Percentiles rank a stretch among this genome's conserved stretches.
Conservation (phyloP, 371 early-diverging fungal genomes). For the Syncephalastrum contaminatum region DNA sequence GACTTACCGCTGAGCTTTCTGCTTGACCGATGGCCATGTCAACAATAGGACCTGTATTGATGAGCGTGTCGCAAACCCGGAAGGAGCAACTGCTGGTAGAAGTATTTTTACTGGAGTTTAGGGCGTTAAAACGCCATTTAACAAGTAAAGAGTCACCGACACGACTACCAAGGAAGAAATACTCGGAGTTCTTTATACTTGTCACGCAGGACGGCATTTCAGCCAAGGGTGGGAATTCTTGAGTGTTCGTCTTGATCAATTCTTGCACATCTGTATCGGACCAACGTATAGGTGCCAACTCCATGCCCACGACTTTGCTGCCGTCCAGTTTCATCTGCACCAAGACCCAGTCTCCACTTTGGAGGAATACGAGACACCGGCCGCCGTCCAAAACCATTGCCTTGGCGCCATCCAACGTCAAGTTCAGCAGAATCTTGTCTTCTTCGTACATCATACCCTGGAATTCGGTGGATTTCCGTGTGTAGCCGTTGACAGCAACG, state of each 20-base stretch:
- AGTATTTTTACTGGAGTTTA: no score
- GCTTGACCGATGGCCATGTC: slow-evolving; percentile 77
- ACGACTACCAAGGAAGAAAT: slow-evolving; percentile 83
- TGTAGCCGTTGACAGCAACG: slow-evolving; percentile 72
- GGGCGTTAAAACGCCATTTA: slow-evolving; percentile 44
- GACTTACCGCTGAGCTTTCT: slow-evolving; percentile 22
- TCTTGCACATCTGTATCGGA: slow-evolving; percentile 11
- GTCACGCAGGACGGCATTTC: slow-evolving; percentile 61
- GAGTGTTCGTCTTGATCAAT: slow-evolving; percentile 7
- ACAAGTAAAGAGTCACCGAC: slow-evolving; percentile 81
- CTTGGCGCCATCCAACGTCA: slow-evolving; percentile 58
- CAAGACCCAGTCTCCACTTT: slow-evolving; percentile 70
- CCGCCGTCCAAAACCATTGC: slow-evolving; percentile 53
- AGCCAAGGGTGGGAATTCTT: slow-evolving; percentile 15
- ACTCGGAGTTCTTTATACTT: slow-evolving; percentile 50
- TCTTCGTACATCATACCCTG: slow-evolving; percentile 48
- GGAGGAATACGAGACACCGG: slow-evolving; percentile 55
- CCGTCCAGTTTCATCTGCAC: slow-evolving; percentile 73
- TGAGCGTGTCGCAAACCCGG: slow-evolving; percentile 74
- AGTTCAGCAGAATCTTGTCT: slow-evolving; percentile 20
- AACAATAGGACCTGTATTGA: slow-evolving; percentile 79
- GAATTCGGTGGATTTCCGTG: slow-evolving; percentile 51
- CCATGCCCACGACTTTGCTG: slow-evolving; percentile 49
- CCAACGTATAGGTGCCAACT: slow-evolving; percentile 28
- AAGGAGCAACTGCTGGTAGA: slow-evolving; percentile 31